These are phyloP conservation scores for grape (Vitis vinifera) DNA, from an alignment of 164 flowering plant species.

Conservation along the genomic window DNA sequence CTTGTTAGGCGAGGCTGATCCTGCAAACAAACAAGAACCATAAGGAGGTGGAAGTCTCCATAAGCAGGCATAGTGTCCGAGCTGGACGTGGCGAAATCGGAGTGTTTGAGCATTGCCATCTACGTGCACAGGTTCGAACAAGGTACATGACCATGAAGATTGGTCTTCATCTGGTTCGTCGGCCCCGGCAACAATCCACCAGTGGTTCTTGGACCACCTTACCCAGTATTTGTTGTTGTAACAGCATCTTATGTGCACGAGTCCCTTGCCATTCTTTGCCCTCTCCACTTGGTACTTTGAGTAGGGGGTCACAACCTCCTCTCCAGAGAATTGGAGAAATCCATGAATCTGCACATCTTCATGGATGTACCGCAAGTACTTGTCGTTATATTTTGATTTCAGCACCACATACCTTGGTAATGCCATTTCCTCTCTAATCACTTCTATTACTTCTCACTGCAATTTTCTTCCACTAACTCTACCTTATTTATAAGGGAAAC, in stretches of 20 bases:
- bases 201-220: neutral
- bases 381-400: too few species aligned
- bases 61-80: neutral
- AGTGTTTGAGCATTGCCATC: neutral
- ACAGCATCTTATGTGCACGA: slow-evolving; percentile 7
- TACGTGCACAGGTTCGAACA: neutral
- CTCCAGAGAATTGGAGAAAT: too few species aligned
- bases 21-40: neutral
- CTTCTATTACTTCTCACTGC: too few species aligned
- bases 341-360: too few species aligned
- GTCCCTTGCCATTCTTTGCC: neutral
- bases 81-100: neutral
- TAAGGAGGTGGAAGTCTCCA: too few species aligned
- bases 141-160: slow-evolving; percentile 3
- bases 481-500: too few species aligned
- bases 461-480: too few species aligned
- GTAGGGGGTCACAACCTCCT: too few species aligned
- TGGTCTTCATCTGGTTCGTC: slow-evolving; percentile 7
- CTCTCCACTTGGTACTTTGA: too few species aligned
- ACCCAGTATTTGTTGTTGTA: slow-evolving; percentile 16
- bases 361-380: too few species aligned
- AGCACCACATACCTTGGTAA: too few species aligned
- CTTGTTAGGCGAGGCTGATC: neutral
- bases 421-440: too few species aligned
- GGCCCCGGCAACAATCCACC: slow-evolving; percentile 7